Evolutionary conservation across 345 rosid genomes (phyloP).

Genomic region (Excoecaria cochinchinensis): DNA sequence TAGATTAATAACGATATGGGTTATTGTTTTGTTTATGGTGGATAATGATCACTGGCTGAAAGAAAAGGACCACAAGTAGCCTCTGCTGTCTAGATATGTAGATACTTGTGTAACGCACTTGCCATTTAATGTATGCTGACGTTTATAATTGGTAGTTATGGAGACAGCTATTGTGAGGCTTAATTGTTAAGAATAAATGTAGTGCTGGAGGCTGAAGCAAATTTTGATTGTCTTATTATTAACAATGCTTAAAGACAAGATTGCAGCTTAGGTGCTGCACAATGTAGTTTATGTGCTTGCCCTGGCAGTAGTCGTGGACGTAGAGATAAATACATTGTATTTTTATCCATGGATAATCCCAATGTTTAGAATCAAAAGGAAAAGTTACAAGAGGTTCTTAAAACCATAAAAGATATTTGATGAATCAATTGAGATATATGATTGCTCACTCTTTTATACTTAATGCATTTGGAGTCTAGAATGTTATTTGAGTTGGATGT

Average conservation of each 20-base stretch:
- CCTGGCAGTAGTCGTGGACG: not conserved
- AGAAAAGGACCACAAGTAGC: not conserved
- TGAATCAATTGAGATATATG: not conserved
- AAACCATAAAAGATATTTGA: no score
- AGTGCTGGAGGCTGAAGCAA: not conserved
- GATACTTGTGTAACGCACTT: not conserved
- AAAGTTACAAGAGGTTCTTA: no score
- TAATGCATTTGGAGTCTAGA: conserved; percentile 9
- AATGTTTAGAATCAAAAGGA: no score
- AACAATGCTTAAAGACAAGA: not conserved
- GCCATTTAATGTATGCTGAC: not conserved
- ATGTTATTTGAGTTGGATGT: not conserved
- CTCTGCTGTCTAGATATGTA: not conserved
- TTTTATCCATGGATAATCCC: not conserved
- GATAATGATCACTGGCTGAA: not conserved
- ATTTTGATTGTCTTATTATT: not conserved
- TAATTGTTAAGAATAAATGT: not conserved
- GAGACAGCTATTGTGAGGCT: not conserved
- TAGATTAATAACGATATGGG: not conserved
- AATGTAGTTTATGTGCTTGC: not conserved
- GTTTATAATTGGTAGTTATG: not conserved
- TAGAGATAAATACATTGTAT: not conserved
- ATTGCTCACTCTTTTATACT: not conserved
- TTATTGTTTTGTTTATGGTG: not conserved
- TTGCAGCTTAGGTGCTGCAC: not conserved